Conservation (phyloP, 768 basidiomycete species). For the Collybiopsis luxurians region DNA sequence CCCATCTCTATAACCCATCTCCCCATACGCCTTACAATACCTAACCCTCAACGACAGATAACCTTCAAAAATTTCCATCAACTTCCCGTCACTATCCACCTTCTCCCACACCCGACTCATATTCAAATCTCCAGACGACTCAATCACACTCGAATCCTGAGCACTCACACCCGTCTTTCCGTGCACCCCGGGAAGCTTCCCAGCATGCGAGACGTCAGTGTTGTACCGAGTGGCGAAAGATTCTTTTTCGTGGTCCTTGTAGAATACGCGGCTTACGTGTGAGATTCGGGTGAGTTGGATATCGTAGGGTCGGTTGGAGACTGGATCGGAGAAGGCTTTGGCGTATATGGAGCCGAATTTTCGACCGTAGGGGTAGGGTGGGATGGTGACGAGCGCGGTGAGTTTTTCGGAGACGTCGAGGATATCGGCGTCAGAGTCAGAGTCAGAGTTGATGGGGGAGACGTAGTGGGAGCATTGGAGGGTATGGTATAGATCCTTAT, state of each 20-base stretch:
- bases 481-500: background rate
- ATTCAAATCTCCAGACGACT: background rate
- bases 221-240: background rate
- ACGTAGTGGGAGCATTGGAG: no score
- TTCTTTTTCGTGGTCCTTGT: background rate
- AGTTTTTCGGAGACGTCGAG: background rate
- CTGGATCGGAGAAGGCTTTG: background rate
- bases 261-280: background rate
- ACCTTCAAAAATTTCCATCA: background rate
- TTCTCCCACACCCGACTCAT: background rate
- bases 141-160: background rate
- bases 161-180: background rate
- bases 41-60: background rate
- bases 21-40: background rate
- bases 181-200: background rate
- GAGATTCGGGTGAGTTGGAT: constrained; percentile 1
- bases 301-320: background rate
- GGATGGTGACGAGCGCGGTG: background rate
- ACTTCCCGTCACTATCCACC: background rate
- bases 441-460: no score
- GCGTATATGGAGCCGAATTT: background rate
- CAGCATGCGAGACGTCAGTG: background rate
- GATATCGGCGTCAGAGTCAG: no score
- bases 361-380: background rate
- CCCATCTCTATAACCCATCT: background rate